Base-by-base conservation (phyloP, 148 eudicot genomes). In the Chenopodium berlandieri region DNA sequence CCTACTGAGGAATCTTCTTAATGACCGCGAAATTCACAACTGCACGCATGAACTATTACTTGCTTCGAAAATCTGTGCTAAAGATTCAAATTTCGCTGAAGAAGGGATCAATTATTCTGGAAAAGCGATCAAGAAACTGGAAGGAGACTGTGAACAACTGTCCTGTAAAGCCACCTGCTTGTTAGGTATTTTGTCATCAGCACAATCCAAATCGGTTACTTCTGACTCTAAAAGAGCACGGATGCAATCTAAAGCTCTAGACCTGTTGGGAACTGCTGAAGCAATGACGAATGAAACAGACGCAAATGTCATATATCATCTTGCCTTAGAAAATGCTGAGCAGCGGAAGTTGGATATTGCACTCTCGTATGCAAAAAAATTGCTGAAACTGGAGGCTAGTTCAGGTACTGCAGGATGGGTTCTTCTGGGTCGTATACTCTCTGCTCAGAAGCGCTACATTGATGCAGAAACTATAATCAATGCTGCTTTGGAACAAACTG, bases 301-400 rank as follows among this genome's bases (percentile, higher is more conserved):
- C 65, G 64, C 91, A 25, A 56, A 79, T 37, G 82, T 90, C 32
- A 27, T 92, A 65, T 92, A 84, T 82, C 93, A 91, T 81, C 89
- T 95, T 76, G 84, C 90, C 78, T 74, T 95, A 62, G 97, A 92
- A 86, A 85, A 92, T 89, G 98, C 97, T 32, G 93, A 92, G 91
- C 94, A 93, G 80, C 92, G 98, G 83, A 95, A 92, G 82, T 86
- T 95, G 88, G 97, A 92, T 86, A 82, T 76, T 76, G 96, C 98
- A 67, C 91, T 95, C 54, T 84, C 89, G 78, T 88, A 92, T 85
- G 93, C 94, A 65, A 91, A 91, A 83, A 73, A 82, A 79, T 83
- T 92, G 67, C 34, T 95, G 86, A 85, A 83, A 87, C 77, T 91
- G 76, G 98, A 92, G 76, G 89, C 86, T 73, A 93, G 92, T 31